Evolutionary conservation across 2,329 filamentous ascomycete genomes (phyloP).

Genomic region (Trichophyton benhamiae): DNA sequence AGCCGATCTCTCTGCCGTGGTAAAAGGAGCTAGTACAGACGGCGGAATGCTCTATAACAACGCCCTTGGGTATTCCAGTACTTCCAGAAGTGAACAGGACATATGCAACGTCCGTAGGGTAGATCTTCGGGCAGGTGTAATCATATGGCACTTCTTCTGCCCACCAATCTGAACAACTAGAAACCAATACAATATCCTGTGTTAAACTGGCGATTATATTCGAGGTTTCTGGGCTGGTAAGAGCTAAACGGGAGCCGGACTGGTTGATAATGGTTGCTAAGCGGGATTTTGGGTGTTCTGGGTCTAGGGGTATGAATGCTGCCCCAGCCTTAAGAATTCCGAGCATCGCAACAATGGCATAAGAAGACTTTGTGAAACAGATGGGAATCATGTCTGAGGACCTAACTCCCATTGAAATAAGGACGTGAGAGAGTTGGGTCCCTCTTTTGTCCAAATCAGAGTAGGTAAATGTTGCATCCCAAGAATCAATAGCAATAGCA

Average conservation of each 20-base stretch:
- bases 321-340: conserved; percentile 13
- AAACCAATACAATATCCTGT: neutral
- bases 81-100: neutral
- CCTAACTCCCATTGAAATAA: conserved; percentile 23
- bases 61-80: conserved; percentile 2
- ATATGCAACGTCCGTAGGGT: neutral
- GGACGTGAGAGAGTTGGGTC: neutral
- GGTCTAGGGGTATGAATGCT: conserved; percentile 10
- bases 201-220: neutral
- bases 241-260: neutral
- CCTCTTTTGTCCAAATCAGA: conserved; percentile 14
- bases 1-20: neutral
- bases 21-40: neutral
- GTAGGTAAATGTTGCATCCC: conserved; percentile 14
- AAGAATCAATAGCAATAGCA: conserved; percentile 14
- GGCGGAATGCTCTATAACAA: conserved; percentile 1
- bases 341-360: conserved; percentile 9
- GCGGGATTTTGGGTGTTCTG: conserved; percentile 6
- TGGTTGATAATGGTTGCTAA: neutral
- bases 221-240: neutral
- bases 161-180: neutral
- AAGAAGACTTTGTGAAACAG: conserved; percentile 12
- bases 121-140: neutral
- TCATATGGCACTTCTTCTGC: neutral
- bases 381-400: conserved; percentile 8